Base-by-base conservation (phyloP, 345 rosid species). In the Firmiana major region DNA sequence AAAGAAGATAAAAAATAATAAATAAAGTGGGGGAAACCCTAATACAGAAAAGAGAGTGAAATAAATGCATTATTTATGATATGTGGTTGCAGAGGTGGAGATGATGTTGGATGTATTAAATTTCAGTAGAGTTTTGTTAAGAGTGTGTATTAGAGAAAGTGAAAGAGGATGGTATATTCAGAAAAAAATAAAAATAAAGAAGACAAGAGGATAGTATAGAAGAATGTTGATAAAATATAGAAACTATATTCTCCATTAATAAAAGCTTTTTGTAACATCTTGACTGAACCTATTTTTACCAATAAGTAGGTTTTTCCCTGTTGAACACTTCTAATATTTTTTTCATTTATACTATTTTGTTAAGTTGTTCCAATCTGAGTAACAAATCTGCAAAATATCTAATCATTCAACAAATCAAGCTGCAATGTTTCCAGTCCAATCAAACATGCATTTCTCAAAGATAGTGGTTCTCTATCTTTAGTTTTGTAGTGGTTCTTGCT, bases 401-500 rank as follows among this genome's bases (percentile, higher is more conserved):
- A 46, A 71, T 71, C 75, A 71, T 51, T 9, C 31, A 28, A 31
- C 19, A 62, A 58, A 26, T 46, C 36, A 15, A 74, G 46, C 31
- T 73, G 51, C 68, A 24, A 48, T 49, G 4, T 77, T 79, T 24
- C 34, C 8, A 64, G 74, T 76, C 10, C 48, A 45, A 17, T 68
- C 10, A 28, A 28, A 79, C 17, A 65, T 66, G 45, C 46, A 31
- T 51, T 69, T 69, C 40, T 46, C 36, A 1, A 7, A 26, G n/a
- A 21, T 78, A 42, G 42, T 76, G 69, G 38, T 69, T 81, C 58
- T 69, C 19, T 43, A 26, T 69, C 31, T 71, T 22, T 54, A 11
- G 68, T 71, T 72, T 70, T 63, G 79, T 54, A 60, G 46, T 58
- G 46, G 71, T 51, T 75, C 54, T 63, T 63, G 75, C 45, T 48